Base-by-base conservation (phyloP, 2,329 filamentous ascomycete species). In the Leptographium wingfieldii region DNA sequence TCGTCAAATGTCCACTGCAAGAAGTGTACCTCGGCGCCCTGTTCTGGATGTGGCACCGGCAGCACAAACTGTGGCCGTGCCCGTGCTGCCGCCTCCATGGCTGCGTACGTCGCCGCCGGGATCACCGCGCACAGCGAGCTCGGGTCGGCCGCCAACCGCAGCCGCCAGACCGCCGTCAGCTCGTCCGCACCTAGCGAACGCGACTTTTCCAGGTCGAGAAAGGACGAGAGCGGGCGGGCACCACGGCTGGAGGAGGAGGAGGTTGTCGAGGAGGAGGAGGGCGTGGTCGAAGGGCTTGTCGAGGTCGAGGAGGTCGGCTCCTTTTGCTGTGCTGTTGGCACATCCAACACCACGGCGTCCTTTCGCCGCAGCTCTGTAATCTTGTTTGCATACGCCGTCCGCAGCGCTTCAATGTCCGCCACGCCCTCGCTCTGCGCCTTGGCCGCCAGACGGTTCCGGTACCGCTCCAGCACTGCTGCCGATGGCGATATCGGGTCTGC, bases 1-100 rank as follows among this genome's bases (percentile, higher is more conserved):
- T 40, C 56, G 62, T 95, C 92, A 73, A 96, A 96, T 0, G 88
- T 88, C 90, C 95, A 99, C 73, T 99, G 92, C 63, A 99, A 74
- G 72, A 95, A 96, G 74, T 99, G 94, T 54, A 99, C 91, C 73
- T 97, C 94, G 55, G 91, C 90, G 57, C 89, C 90, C 65, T 78
- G 77, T 29, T 72, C 75, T 55, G 75, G 74, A 72, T 81, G 88
- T 65, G 88, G 88, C 7, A 97, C 80, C 0, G 94, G 94, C 1
- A 99, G 82, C 59, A 99, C 86, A 74, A 99, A 99, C 67, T 91
- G 86, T 16, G 94, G 94, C 70, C 92, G 83, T 57, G 77, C 77
- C 64, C 83, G 84, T 16, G 92, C 94, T 2, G 84, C 83, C 0
- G 75, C 71, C 63, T 86, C 83, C 69, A 99, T 90, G 57, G 82